These are phyloP conservation scores for Colletotrichum gloeosporioides DNA, from an alignment of 2,329 filamentous ascomycete genomes.

Conservation along the genomic window DNA sequence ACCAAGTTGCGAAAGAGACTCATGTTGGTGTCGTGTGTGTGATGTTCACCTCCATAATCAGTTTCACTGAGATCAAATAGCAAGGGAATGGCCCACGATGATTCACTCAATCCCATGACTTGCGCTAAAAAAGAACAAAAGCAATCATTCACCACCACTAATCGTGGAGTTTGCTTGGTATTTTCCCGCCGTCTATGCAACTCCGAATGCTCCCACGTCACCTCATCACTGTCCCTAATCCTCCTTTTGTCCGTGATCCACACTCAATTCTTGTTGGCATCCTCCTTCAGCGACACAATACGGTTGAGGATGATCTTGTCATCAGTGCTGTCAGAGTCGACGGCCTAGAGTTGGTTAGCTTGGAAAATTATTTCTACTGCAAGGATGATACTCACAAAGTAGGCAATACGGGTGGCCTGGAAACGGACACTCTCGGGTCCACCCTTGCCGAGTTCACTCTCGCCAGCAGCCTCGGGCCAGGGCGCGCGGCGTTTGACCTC, in stretches of 20 bases:
- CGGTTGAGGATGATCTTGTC: slow-evolving; percentile 88
- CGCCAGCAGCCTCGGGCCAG: slow-evolving; percentile 81
- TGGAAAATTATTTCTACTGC: not conserved
- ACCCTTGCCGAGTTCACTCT: slow-evolving; percentile 64
- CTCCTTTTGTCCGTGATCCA: not conserved
- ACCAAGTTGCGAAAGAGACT: not conserved
- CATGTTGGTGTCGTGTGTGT: not conserved
- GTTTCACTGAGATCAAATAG: not conserved
- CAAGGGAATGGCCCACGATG: not conserved
- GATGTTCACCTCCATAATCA: not conserved
- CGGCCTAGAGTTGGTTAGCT: slow-evolving; percentile 47
- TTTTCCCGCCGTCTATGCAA: slow-evolving; percentile 15
- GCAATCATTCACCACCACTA: not conserved
- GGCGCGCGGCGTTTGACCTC: slow-evolving; percentile 76
- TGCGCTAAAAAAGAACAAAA: not conserved
- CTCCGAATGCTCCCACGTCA: slow-evolving; percentile 5
- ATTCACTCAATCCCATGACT: not conserved
- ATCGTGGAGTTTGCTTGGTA: slow-evolving; percentile 12
- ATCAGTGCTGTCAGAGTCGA: slow-evolving; percentile 79
- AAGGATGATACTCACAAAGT: slow-evolving; percentile 63
- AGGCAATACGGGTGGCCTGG: slow-evolving; percentile 88
- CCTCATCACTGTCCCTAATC: not conserved
- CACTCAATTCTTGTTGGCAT: slow-evolving; percentile 65
- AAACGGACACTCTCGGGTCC: slow-evolving; percentile 83
- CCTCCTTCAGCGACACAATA: slow-evolving; percentile 91